phyloP scores from a whole-genome alignment of 371 early-diverging fungal genomes.

The Mucor indicus region DNA sequence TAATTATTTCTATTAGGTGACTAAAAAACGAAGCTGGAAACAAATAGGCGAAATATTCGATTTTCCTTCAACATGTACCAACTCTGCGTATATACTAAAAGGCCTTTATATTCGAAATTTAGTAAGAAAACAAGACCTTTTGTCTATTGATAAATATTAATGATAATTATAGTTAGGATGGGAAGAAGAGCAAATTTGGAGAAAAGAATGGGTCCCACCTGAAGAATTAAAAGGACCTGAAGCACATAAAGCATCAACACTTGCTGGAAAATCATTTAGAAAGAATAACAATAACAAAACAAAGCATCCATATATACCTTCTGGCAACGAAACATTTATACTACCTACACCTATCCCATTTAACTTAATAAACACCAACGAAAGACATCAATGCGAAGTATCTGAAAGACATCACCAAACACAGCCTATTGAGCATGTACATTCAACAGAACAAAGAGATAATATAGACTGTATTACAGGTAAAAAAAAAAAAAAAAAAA shows the following conservation, averaged over 20 bases:
- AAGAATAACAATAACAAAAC: too few species aligned
- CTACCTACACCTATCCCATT: slow-evolving; percentile 8
- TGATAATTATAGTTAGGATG: slow-evolving; percentile 35
- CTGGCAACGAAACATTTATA: neutral
- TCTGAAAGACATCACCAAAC: slow-evolving; percentile 35
- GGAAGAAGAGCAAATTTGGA: slow-evolving; percentile 50
- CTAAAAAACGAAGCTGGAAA: slow-evolving; percentile 73
- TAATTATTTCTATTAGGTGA: slow-evolving; percentile 46
- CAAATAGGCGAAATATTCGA: slow-evolving; percentile 69
- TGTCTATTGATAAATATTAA: neutral
- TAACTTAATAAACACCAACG: slow-evolving; percentile 15
- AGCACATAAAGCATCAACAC: slow-evolving; percentile 40
- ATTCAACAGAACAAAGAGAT: slow-evolving; percentile 20
- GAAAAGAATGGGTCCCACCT: slow-evolving; percentile 44
- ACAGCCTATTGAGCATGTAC: slow-evolving; percentile 34
- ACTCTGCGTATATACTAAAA: slow-evolving; percentile 78
- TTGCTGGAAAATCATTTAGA: slow-evolving; percentile 33
- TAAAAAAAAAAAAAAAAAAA: neutral
- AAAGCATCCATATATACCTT: too few species aligned
- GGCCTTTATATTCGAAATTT: slow-evolving; percentile 68
- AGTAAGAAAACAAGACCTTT: slow-evolving; percentile 12
- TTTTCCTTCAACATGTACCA: slow-evolving; percentile 79
- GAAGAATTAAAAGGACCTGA: slow-evolving; percentile 39
- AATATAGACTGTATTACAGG: slow-evolving; percentile 21
- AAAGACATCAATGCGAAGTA: slow-evolving; percentile 18